Evolutionary conservation across 495 filamentous ascomycete genomes (phyloP), one percentile per base, ranked within the genome.

Genomic region (Letharia lupina): DNA sequence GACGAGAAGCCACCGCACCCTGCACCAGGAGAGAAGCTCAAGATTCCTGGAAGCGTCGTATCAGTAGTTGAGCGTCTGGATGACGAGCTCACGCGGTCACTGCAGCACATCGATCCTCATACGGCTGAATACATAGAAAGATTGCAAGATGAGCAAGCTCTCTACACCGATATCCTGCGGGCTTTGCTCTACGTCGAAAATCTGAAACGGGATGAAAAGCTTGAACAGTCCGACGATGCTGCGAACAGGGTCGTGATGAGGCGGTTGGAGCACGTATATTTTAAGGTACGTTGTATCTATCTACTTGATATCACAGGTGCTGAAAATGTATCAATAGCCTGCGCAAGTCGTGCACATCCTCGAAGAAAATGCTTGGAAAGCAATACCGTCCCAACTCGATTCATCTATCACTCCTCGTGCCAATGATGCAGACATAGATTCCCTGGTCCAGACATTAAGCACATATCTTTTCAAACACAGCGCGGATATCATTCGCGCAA

Each of bases 61-160:
- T 98, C 95, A 0, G 93, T 91, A 75, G 88, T 96, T 28, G 94
- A 99, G 82, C 83, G 95, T 69, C 83, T 99, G 23, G 94, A 99
- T 73, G 94, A 99, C 73, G 95, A 98, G 78, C 91, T 99, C 70
- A 97, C 91, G 56, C 86, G 94, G 69, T 96, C 93, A 18, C 80
- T 99, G 62, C 94, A 98, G 77, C 89, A 89, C 74, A 97, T 98
- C 73, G 94, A 99, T 74, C 94, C 94, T 64, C 94, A 99, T 77
- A 99, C 94, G 58, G 92, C 93, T 44, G 94, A 99, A 77, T 99
- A 99, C 73, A 96, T 99, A 68, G 94, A 98, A 69, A 85, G 95
- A 52, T 77, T 99, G 60, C 89, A 87, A 42, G 93, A 97, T 72
- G 94, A 98, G 79, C 87, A 88, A 65, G 82, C 87, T n/a, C 80